Base-by-base conservation (phyloP, 352 stramenopile genomes). In the Bremia lactucae region DNA sequence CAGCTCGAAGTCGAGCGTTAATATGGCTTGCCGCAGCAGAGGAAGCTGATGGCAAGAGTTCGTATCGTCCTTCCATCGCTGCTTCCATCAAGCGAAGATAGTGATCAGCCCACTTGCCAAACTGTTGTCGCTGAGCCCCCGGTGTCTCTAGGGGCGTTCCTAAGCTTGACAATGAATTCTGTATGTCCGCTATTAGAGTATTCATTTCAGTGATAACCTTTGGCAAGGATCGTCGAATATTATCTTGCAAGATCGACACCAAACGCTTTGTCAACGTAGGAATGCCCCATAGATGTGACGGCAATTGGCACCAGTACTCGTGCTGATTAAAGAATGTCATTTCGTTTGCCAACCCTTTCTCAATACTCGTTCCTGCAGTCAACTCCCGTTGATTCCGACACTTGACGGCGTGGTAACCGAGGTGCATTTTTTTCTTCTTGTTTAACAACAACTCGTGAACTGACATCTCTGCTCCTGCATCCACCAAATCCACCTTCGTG, bases 401-500 rank as follows among this genome's bases (percentile, higher is more conserved):
- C 59, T 92, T 93, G 19, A 92, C 69, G n/a, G 86, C 81, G 46
- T 94, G 83, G 49, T 92, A 94, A 5, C 77, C 75, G 7, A 86
- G 48, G 21, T 55, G 41, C 42, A 82, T 77, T 2, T 54, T 40
- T 37, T 84, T 85, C 52, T 82, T 89, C 24, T 65, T 62, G 50
- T 87, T 88, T 7, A 80, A 35, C 31, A 95, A 43, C 16, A 94
- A 60, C 6, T 93, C 64, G 26, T 80, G 58, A 0, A 95, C 72
- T 25, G 64, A 48, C 14, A 39, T 19, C 55, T 95, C 78, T 13
- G 61, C 82, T 6, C 82, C 84, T 47, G 52, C 50, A 68, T 94
- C 79, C 35, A 95, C 84, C 29, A 94, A 60, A 65, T 95, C 84
- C 31, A 87, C 62, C 56, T 94, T 94, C 6, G 84, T 95, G 33